Base-by-base conservation (phyloP, 768 basidiomycete species). In the Brasilioporus rufonigricans region DNA sequence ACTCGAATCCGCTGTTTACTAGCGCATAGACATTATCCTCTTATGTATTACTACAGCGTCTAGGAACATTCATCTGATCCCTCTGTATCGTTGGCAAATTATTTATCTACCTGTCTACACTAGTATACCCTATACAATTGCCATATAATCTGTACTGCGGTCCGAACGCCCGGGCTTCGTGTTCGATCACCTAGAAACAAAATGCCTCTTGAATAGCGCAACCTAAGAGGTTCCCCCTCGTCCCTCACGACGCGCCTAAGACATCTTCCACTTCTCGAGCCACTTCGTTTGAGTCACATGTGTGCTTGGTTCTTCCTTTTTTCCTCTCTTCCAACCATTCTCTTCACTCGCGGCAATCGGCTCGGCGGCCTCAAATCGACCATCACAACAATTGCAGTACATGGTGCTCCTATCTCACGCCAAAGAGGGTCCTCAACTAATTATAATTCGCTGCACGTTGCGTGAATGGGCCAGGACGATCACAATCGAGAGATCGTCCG, bases 31-130 rank as follows among this genome's bases (percentile, higher is more conserved):
- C 40, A 32, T 4, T 38, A 32, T 53, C 14, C 12, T 14, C 38
- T 36, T 36, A 18, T 44, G 35, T 52, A 19, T 50, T 53, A 56
- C 48, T 53, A 55, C 60, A 61, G 55, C 53, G 29, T 50, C 44
- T 55, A 52, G 53, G 58, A 61, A 56, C 56, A 46, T 57, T 56
- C 56, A 55, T 36, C 46, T 13, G 55, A 53, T 44, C 44, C 50
- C 55, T 52, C 54, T 68, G 66, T 68, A 68, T 65, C 63, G 33
- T 35, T 70, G 58, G 39, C 53, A 16, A 57, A 33, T 38, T 67
- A 63, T 69, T 55, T 68, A 65, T 65, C 47, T 53, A 48, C 27
- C 45, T 53, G 52, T 52, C 35, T 48, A 39, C 33, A 38, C 3
- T 61, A 61, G 55, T 39, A 55, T 66, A 66, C 53, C 33, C 48